Evolutionary conservation across 2,329 filamentous ascomycete species (phyloP).

Genomic region (Colletotrichum eleusines): DNA sequence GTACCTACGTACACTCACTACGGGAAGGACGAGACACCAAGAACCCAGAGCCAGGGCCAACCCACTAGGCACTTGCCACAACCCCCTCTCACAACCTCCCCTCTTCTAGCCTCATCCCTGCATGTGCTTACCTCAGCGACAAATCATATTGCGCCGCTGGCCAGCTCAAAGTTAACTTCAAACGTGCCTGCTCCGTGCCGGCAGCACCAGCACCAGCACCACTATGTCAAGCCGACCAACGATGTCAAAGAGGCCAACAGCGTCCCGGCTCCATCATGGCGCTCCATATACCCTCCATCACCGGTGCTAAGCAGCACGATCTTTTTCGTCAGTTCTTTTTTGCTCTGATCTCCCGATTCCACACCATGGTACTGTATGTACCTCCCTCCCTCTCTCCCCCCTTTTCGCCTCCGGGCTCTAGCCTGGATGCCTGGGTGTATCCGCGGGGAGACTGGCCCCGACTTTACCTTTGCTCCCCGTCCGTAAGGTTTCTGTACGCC

Average conservation of each 20-base stretch:
- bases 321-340: neutral
- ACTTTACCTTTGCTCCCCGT: conserved; percentile 7
- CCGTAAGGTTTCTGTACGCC: conserved; percentile 24
- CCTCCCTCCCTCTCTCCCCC: neutral
- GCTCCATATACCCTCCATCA: conserved; percentile 42
- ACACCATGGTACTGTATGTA: neutral
- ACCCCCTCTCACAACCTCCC: conserved; percentile 43
- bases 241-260: conserved; percentile 22
- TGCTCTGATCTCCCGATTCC: conserved; percentile 4
- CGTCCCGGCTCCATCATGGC: conserved; percentile 25
- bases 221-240: conserved; percentile 38
- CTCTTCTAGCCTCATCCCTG: conserved; percentile 34
- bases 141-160: conserved; percentile 46
- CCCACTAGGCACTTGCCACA: conserved; percentile 34
- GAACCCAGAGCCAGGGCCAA: conserved; percentile 12
- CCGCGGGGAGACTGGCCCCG: conserved; percentile 24
- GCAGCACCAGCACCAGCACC: conserved; percentile 31
- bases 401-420: neutral
- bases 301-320: conserved; percentile 21
- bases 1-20: neutral
- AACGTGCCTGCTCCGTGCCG: conserved; percentile 52
- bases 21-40: conserved; percentile 1
- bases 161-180: conserved; percentile 57
- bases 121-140: conserved; percentile 46
- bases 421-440: neutral